Conservation (phyloP, 2,329 filamentous ascomycete genomes). For the Phaeosphaeriaceae sp. region DNA sequence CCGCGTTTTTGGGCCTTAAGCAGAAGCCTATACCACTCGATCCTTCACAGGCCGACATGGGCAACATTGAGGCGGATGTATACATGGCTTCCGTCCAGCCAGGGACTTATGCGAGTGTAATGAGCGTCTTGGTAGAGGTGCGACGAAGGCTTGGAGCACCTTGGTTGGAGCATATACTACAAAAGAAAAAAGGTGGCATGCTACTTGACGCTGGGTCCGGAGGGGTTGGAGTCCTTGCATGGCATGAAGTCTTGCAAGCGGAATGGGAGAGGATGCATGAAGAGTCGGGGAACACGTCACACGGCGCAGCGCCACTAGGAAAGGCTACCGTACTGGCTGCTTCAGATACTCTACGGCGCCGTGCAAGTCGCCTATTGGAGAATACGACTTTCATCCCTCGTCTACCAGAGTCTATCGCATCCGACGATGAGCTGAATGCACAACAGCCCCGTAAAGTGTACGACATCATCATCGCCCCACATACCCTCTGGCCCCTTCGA, state of each 20-base stretch:
- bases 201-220: constrained; percentile 78
- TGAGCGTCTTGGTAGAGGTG: constrained; percentile 73
- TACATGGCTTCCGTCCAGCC: constrained; percentile 74
- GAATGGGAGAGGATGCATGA: constrained; percentile 77
- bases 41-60: constrained; percentile 70
- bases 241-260: constrained; percentile 77
- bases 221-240: constrained; percentile 75
- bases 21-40: constrained; percentile 71
- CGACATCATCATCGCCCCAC: constrained; percentile 88
- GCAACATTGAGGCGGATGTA: constrained; percentile 75
- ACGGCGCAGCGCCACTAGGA: constrained; percentile 61
- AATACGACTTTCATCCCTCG: constrained; percentile 92
- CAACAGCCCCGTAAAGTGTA: constrained; percentile 71
- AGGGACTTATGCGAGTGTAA: constrained; percentile 71
- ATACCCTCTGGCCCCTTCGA: constrained; percentile 77
- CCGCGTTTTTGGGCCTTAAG: constrained; percentile 59
- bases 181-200: constrained; percentile 63
- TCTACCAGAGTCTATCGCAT: constrained; percentile 83
- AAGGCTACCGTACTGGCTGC: constrained; percentile 83
- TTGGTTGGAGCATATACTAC: constrained; percentile 72
- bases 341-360: constrained; percentile 74
- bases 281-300: constrained; percentile 25
- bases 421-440: constrained; percentile 54
- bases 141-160: constrained; percentile 72
- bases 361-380: constrained; percentile 77